These are phyloP conservation scores for Quambalaria eucalypti DNA, from an alignment of 1,284 basidiomycete species.

Conservation along the genomic window DNA sequence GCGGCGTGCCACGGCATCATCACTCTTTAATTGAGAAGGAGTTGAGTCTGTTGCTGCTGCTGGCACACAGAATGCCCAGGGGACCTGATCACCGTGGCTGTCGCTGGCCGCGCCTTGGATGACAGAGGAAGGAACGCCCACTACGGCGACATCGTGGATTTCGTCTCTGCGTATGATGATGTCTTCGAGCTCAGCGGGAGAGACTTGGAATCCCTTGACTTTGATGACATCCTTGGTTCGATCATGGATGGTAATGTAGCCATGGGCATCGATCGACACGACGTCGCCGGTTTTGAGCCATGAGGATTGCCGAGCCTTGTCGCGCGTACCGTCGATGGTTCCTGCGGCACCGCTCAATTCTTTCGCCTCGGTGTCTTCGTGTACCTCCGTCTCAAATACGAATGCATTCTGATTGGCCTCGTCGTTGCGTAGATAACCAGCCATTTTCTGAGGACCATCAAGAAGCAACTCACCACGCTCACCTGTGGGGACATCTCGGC, in stretches of 20 bases:
- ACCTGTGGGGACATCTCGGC: constrained; percentile 4
- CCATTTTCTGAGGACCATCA: constrained; percentile 43
- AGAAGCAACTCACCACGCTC: constrained; percentile 35
- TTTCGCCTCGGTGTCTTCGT: too few species aligned
- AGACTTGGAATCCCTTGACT: constrained; percentile 43
- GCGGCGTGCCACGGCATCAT: not conserved
- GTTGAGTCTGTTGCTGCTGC: too few species aligned
- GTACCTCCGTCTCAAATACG: too few species aligned
- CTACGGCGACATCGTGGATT: constrained; percentile 30
- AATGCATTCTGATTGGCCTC: constrained; percentile 35
- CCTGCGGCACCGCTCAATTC: constrained; percentile 11
- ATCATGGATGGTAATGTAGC: constrained; percentile 40
- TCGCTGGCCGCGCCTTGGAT: constrained; percentile 19
- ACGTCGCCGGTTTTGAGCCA: constrained; percentile 42
- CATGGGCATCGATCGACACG: constrained; percentile 27
- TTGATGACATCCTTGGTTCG: constrained; percentile 46
- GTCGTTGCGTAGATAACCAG: constrained; percentile 41
- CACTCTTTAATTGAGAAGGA: too few species aligned
- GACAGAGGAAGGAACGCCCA: constrained; percentile 17
- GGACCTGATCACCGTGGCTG: not conserved
- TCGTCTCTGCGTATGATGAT: constrained; percentile 18
- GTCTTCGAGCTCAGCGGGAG: constrained; percentile 39
- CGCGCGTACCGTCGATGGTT: not conserved
- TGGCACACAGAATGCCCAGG: constrained; percentile 31
- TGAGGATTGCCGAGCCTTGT: constrained; percentile 3